Percentiles rank a stretch among this genome's conserved stretches.
Conservation (phyloP, 129 eudicot genomes). For the Tanacetum coccineum region DNA sequence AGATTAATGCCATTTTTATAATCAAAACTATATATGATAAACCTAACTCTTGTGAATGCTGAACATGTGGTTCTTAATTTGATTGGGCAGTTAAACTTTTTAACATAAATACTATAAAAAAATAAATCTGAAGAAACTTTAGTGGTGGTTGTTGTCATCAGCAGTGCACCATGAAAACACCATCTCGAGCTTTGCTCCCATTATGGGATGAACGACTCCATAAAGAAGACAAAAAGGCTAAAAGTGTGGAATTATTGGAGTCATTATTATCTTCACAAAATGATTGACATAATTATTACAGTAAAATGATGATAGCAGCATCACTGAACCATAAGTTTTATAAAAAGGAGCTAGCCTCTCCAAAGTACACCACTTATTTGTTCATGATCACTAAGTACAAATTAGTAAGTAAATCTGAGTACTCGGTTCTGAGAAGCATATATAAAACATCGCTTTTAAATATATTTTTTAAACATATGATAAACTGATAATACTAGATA, state of each 20-base stretch:
- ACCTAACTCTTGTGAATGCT: not conserved
- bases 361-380: too few species aligned
- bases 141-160: slow-evolving; percentile 19
- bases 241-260: slow-evolving; percentile 16
- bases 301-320: not conserved
- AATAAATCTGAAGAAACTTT: slow-evolving; percentile 3
- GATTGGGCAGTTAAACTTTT: slow-evolving; percentile 15
- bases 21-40: too few species aligned
- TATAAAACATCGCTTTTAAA: too few species aligned
- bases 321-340: not conserved
- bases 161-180: slow-evolving; percentile 4
- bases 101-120: slow-evolving; percentile 1
- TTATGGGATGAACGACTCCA: slow-evolving; percentile 21
- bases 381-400: too few species aligned
- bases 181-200: slow-evolving; percentile 29
- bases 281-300: not conserved
- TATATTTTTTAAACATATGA: too few species aligned
- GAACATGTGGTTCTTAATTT: not conserved
- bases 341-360: not conserved
- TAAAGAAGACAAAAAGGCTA: slow-evolving; percentile 12
- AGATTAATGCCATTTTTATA: too few species aligned
- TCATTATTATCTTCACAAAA: slow-evolving; percentile 13
- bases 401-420: too few species aligned
- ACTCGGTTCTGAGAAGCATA: too few species aligned
- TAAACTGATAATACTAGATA: too few species aligned